Evolutionary conservation across 2,329 filamentous ascomycete genomes (phyloP), one percentile per base, ranked within the genome.

Genomic region (Monilinia fructigena): DNA sequence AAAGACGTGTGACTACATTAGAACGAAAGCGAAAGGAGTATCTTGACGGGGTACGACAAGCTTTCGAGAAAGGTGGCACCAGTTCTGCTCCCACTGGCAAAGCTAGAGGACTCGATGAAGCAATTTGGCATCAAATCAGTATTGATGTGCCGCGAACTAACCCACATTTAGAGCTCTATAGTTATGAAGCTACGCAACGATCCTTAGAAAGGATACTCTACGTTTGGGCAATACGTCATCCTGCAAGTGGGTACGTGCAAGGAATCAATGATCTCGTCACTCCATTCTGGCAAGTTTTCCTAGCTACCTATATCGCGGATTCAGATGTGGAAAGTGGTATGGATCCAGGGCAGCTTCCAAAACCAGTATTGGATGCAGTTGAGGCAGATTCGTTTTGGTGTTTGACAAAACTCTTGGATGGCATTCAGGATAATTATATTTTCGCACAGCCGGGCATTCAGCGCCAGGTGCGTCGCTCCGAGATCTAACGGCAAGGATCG

Each of bases 381-480:
- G 95, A 99, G 79, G 95, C 95, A 8, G 95, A 99, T 79, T 92
- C 93, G 0, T 99, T 98, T 77, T 99, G 95, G 95, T 99, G 95
- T 78, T 82, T 99, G 68, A 97, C 95, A 0, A 99, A 99, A 78
- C 83, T 99, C 14, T 84, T 99, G n/a, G 95, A 99, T 76, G 95
- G 95, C 42, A 99, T 99, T 69, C 95, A 99, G 78, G 95, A 99
- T 77, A 97, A 99, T 76, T 99, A 99, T 76, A 98, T 99, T 70
- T 94, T 96, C 70, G 95, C 94, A 6, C 95, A 99, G 76, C 95
- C 95, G 6, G 95, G 95, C 1, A 99, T 99, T 68, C 93, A 97
- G 77, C 85, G 95, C 55, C 95, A 99, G 77, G 95, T 99, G 86
- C 89, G 45, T 92, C 92, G 48, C 81, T 99, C 69, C 87, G 93